Evolutionary conservation across 129 eudicot species (phyloP).

Genomic region (Dittrichia graveolens): DNA sequence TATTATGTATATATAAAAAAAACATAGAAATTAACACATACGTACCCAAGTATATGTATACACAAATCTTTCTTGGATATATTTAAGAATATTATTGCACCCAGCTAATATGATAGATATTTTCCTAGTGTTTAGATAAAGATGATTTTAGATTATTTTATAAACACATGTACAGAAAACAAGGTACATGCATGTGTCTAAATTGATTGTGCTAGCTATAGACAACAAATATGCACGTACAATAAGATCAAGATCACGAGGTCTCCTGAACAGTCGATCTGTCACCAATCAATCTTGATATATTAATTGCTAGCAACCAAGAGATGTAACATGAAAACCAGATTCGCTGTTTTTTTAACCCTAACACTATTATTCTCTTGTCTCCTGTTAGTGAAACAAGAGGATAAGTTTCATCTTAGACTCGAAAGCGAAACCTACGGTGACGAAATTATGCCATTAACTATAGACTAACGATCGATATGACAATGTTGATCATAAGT

Average conservation of each 20-base stretch:
- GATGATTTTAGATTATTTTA: background rate
- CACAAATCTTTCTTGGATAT: no score
- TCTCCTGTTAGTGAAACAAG: slow-evolving; percentile 22
- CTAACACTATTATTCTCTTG: background rate
- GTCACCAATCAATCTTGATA: slow-evolving; percentile 9
- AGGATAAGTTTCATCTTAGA: slow-evolving; percentile 2
- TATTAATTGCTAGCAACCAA: background rate
- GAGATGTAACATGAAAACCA: background rate
- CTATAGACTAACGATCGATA: no score
- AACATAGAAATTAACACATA: no score
- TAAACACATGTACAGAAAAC: background rate
- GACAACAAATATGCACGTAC: background rate
- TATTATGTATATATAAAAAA: no score
- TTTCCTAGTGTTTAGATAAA: no score
- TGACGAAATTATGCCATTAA: no score
- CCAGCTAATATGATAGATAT: no score
- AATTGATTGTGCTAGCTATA: background rate
- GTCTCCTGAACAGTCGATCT: no score
- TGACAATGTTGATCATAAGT: no score
- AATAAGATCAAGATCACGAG: background rate
- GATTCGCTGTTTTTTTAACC: background rate
- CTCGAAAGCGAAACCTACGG: slow-evolving; percentile 9
- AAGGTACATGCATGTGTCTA: slow-evolving; percentile 12
- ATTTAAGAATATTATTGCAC: no score
- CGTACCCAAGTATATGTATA: no score